phyloP scores from a whole-genome alignment of 257 asterid species.

The Verbascum thapsus region DNA sequence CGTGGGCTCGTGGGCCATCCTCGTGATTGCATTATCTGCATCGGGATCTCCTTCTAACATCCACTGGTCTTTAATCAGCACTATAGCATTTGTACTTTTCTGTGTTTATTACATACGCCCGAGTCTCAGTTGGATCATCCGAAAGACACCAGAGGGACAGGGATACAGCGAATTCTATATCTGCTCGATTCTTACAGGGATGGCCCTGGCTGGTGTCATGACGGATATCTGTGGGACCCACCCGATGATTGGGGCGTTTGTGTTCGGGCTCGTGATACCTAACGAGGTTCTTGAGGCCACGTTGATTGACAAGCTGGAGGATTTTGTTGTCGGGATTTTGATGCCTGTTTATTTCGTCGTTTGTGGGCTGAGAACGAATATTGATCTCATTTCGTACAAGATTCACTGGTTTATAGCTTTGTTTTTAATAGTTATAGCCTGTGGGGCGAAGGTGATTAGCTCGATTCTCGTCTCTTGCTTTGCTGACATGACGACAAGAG shows the following conservation, averaged over 20 bases:
- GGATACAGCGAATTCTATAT: constrained; percentile 82
- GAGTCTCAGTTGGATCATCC: constrained; percentile 61
- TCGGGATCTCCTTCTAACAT: constrained; percentile 33
- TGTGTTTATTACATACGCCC: constrained; percentile 63
- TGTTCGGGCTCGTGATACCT: constrained; percentile 82
- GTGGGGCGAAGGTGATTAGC: constrained; percentile 52
- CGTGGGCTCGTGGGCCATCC: constrained; percentile 61
- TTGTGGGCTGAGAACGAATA: constrained; percentile 70
- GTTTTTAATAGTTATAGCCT: constrained; percentile 37
- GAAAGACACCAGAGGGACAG: constrained; percentile 71
- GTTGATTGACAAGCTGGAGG: constrained; percentile 68
- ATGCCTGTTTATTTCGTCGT: constrained; percentile 86
- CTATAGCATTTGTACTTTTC: constrained; percentile 36
- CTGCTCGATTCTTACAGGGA: constrained; percentile 61
- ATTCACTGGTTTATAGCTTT: constrained; percentile 33
- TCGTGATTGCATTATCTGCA: constrained; percentile 50
- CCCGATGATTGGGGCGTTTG: constrained; percentile 85
- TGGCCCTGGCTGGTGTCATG: constrained; percentile 51
- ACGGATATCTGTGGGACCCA: constrained; percentile 81
- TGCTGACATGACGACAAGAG: constrained; percentile 39
- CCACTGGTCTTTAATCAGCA: constrained; percentile 54
- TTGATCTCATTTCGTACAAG: constrained; percentile 29
- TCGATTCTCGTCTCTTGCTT: constrained; percentile 39
- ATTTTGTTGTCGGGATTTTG: constrained; percentile 71
- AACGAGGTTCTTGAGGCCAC: constrained; percentile 70